phyloP scores from a whole-genome alignment of 345 rosid genomes.

The Murraya paniculata region DNA sequence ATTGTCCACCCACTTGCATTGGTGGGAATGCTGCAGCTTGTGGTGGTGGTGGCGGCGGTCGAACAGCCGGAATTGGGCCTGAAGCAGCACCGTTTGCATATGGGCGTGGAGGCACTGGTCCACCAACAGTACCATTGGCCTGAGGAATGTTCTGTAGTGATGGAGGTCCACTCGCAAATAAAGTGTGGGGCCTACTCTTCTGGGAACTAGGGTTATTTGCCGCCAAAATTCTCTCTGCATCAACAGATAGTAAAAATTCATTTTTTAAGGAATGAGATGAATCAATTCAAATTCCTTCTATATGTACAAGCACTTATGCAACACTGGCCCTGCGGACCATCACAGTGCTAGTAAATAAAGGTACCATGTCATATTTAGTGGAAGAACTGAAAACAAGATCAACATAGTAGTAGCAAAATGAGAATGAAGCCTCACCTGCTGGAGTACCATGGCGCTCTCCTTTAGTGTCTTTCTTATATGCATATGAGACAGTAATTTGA shows the following conservation, averaged over 20 bases:
- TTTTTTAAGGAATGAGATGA: neutral
- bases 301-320: neutral
- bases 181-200: conserved; percentile 92
- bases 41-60: conserved; percentile 79
- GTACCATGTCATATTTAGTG: neutral
- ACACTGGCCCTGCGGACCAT: neutral
- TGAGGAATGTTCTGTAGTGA: conserved; percentile 46
- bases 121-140: conserved; percentile 56
- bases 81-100: conserved; percentile 64
- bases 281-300: neutral
- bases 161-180: conserved; percentile 94
- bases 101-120: conserved; percentile 66
- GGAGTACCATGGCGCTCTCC: conserved; percentile 99
- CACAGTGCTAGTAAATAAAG: neutral
- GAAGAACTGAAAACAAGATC: neutral
- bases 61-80: conserved; percentile 41
- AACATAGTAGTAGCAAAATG: neutral
- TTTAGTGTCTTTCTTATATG: conserved; percentile 97
- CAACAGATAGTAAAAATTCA: neutral
- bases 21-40: conserved; percentile 50
- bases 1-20: conserved; percentile 52
- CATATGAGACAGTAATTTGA: conserved; percentile 95
- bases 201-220: conserved; percentile 82
- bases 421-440: conserved; percentile 62
- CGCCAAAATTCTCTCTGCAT: conserved; percentile 94